Evolutionary conservation across 2,329 filamentous ascomycete species (phyloP).

Genomic region (Talaromyces islandicus): DNA sequence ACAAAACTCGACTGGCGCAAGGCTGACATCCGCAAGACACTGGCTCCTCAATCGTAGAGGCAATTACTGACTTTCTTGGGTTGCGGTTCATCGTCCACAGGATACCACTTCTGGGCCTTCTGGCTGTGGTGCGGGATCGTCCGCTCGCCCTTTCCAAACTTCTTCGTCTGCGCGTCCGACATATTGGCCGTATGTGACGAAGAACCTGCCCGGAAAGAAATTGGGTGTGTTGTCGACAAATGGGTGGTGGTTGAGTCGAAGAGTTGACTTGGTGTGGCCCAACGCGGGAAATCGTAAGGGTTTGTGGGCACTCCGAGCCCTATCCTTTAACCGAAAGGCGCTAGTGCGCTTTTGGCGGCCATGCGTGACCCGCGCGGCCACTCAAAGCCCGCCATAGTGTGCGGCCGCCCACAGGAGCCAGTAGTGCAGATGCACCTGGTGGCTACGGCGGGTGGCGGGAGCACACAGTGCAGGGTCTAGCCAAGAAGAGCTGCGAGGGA

Average conservation of each 20-base stretch:
- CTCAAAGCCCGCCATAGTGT: background rate
- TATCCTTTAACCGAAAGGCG: slow-evolving; percentile 34
- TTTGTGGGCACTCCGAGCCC: slow-evolving; percentile 40
- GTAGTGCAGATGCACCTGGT: background rate
- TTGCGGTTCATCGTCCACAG: slow-evolving; percentile 81
- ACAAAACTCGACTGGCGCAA: slow-evolving; percentile 1
- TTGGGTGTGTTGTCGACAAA: slow-evolving; percentile 34
- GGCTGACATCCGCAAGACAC: slow-evolving; percentile 5
- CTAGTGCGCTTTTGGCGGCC: slow-evolving; percentile 28
- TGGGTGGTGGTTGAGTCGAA: slow-evolving; percentile 35
- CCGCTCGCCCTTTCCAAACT: slow-evolving; percentile 95
- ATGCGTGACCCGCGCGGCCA: background rate
- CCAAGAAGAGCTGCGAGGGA: background rate
- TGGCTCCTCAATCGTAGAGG: slow-evolving; percentile 11
- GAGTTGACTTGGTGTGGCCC: slow-evolving; percentile 28
- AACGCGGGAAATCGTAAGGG: slow-evolving; percentile 31
- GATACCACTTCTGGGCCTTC: slow-evolving; percentile 99
- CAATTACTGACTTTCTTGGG: slow-evolving; percentile 82
- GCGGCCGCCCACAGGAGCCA: slow-evolving; percentile 10
- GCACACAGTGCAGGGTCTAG: background rate
- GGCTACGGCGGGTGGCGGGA: slow-evolving; percentile 1
- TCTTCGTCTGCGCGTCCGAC: slow-evolving; percentile 69
- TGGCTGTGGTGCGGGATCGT: slow-evolving; percentile 78
- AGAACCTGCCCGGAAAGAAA: slow-evolving; percentile 28
- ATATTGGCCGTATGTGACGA: slow-evolving; percentile 45